Conservation (phyloP, 148 eudicot genomes). For the Vaccinium macrocarpon region DNA sequence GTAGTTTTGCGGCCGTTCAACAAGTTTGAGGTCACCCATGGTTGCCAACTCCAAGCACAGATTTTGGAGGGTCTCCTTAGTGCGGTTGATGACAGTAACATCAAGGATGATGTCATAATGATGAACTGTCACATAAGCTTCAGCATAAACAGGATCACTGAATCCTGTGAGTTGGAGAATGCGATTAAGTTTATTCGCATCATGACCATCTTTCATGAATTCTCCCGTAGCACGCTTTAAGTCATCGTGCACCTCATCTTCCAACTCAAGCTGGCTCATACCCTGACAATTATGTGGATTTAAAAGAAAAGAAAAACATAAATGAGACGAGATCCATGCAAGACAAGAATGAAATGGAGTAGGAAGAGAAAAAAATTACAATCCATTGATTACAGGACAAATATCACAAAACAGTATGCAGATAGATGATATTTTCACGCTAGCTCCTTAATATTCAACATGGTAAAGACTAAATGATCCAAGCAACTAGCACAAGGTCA, state of each 20-base stretch:
- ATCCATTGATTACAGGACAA: background rate
- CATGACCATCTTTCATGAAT: constrained; percentile 72
- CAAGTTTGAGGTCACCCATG: constrained; percentile 97
- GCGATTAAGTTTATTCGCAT: constrained; percentile 85
- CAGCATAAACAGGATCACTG: constrained; percentile 96
- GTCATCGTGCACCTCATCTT: constrained; percentile 96
- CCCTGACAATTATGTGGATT: constrained; percentile 50
- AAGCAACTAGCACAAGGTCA: background rate
- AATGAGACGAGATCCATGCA: background rate
- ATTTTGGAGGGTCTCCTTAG: constrained; percentile 90
- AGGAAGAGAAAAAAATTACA: background rate
- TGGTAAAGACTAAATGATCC: background rate
- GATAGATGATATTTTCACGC: background rate
- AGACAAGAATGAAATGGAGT: background rate
- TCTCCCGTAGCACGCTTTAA: constrained; percentile 96
- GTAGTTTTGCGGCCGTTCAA: constrained; percentile 95
- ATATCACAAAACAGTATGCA: background rate
- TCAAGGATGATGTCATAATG: constrained; percentile 96
- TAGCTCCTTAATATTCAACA: background rate
- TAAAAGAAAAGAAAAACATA: constrained; percentile 10
- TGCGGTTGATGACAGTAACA: constrained; percentile 87
- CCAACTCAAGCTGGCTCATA: constrained; percentile 96
- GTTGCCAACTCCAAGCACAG: constrained; percentile 93
- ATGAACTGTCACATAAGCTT: constrained; percentile 96
- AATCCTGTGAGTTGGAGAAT: constrained; percentile 96